Conservation (phyloP, 164 flowering plant genomes). For the Sedum album region DNA sequence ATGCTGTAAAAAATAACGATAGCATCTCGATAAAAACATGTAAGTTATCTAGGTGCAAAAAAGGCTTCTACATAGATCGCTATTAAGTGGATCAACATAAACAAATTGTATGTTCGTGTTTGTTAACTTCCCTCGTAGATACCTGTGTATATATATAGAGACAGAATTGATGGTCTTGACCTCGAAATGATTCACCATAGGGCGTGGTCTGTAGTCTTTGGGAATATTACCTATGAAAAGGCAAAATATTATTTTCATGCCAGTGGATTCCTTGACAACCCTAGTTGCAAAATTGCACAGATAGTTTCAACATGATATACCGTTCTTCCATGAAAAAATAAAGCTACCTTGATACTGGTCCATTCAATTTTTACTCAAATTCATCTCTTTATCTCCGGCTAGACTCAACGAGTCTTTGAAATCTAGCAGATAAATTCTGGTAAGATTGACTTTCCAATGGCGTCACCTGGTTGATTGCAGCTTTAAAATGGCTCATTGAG, state of each 20-base stretch:
- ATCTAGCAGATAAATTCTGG: conserved; percentile 42
- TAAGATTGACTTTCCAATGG: conserved; percentile 49
- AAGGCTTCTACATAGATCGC: too few species aligned
- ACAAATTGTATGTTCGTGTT: too few species aligned
- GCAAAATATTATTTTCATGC: neutral
- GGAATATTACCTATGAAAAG: neutral
- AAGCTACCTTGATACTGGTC: neutral
- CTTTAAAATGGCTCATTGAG: conserved; percentile 60
- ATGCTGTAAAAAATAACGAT: too few species aligned
- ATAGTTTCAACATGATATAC: too few species aligned
- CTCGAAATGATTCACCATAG: neutral
- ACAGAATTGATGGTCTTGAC: neutral
- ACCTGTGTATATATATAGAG: too few species aligned
- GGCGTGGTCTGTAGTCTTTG: neutral
- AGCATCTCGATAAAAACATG: too few species aligned
- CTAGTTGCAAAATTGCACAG: too few species aligned
- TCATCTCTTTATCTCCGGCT: conserved; percentile 12
- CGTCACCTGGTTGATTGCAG: conserved; percentile 42
- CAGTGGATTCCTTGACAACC: too few species aligned
- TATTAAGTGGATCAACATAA: too few species aligned
- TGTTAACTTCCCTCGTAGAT: too few species aligned
- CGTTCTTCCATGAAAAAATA: neutral
- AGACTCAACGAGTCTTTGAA: conserved; percentile 57
- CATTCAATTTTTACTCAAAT: neutral
- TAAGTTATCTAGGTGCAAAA: too few species aligned